These are phyloP conservation scores for Phialophora verrucosa DNA, from an alignment of 2,329 filamentous ascomycete species.

Conservation along the genomic window DNA sequence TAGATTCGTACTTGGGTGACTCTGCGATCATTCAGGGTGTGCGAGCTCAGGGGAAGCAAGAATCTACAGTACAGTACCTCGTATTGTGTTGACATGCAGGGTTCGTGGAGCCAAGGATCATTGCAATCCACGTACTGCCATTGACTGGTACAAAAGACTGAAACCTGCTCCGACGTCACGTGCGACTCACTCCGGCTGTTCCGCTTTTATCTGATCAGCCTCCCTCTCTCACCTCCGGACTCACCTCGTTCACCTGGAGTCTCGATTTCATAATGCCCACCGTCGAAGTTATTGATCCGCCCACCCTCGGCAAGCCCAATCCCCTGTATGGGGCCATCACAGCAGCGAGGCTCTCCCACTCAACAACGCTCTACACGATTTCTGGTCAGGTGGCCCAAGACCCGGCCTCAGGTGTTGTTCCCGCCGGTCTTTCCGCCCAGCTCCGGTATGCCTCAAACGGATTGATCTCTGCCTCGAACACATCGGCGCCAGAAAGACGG, in stretches of 20 bases:
- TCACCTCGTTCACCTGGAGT: no score
- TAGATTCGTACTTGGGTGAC: background rate
- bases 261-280: background rate
- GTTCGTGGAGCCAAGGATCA: background rate
- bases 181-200: no score
- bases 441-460: constrained; percentile 1
- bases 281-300: constrained; percentile 1
- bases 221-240: no score
- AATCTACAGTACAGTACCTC: no score
- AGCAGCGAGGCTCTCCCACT: constrained; percentile 2
- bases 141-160: background rate
- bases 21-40: background rate
- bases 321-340: background rate
- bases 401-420: background rate
- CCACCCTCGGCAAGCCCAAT: background rate
- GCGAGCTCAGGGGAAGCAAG: background rate
- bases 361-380: background rate
- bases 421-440: background rate
- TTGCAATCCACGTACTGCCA: background rate
- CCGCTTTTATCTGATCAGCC: no score
- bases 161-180: no score
- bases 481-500: constrained; percentile 2
- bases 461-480: constrained; percentile 2
- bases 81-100: no score
- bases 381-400: constrained; percentile 1